Base-by-base conservation (phyloP, 2,329 filamentous ascomycete species). In the Nannizzia gypsea region DNA sequence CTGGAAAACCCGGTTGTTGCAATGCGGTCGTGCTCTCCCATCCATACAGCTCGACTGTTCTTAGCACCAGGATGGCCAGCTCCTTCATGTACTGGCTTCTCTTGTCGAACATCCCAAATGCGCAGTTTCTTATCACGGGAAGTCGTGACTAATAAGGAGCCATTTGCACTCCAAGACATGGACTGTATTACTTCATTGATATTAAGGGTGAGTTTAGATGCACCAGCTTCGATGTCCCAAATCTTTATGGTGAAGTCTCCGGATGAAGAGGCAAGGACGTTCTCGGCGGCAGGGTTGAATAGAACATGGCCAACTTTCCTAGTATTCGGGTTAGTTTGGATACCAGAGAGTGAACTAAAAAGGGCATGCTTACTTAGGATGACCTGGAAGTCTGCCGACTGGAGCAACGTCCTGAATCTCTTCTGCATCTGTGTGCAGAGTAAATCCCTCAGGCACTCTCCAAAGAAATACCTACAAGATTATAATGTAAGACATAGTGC, bases 281-380 rank as follows among this genome's bases (percentile, higher is more conserved):
- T 95, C 72, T 96, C 90, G 68, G 93, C 93, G 46, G 92, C 85
- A 57, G 93, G 91, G 78, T 99, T 97, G 82, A 97, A 99, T 59
- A 96, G 83, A 66, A 99, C 92, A 74, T 99, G 93, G 63, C 93
- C 93, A 64, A 99, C 90, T 77, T 99, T 99, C 76, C 92, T 95
- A 38, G 38, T 8, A 15, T 17, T 44, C 58, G 36, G 17, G 60
- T 70, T 66, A 69, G 66, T 46, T 61, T 48, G 63, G 3, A 17
- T n/a, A 15, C 5, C 15, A 40, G 26, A 6, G 24, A 34, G 17
- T 3, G 9, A 20, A 36, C 2, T n/a, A 28, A 58, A 13, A 24
- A 55, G 59, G 59, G 26, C 17, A 58, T 61, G 65, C 80, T 62
- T 76, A 91, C 88, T 89, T 88, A 66, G 90, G 86, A 74, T 99